These are phyloP conservation scores for Funneliformis geosporum DNA, from an alignment of 192 early-diverging fungal species.

Conservation along the genomic window DNA sequence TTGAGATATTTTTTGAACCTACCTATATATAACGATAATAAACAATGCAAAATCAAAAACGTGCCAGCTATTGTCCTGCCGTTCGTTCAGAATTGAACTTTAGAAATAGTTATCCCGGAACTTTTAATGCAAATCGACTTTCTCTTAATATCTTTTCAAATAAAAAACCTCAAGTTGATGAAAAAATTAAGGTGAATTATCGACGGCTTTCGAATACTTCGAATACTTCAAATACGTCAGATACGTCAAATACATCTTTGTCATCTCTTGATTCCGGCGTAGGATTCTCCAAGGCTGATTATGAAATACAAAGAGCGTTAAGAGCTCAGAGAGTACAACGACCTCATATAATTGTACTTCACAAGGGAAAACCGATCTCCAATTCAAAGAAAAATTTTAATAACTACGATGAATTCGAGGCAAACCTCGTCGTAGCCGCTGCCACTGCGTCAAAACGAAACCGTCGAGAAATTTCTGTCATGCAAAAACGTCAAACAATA, in stretches of 20 bases:
- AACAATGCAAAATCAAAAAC: not conserved
- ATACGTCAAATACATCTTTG: not conserved
- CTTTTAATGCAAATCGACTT: not conserved
- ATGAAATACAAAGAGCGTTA: conserved; percentile 7
- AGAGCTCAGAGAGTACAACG: conserved; percentile 17
- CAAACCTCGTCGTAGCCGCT: not conserved
- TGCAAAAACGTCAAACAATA: not conserved
- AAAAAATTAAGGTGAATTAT: not conserved
- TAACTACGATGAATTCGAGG: not conserved
- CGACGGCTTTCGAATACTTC: conserved; percentile 9
- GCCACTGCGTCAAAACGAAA: conserved; percentile 16
- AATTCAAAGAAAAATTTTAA: not conserved
- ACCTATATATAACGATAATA: not conserved
- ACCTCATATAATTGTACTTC: conserved; percentile 19
- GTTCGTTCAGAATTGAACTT: not conserved
- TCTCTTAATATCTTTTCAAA: not conserved
- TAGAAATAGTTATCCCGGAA: conserved; percentile 3
- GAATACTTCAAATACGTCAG: too few species aligned
- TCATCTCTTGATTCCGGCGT: conserved; percentile 5
- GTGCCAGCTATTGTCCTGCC: not conserved
- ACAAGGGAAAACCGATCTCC: conserved; percentile 6
- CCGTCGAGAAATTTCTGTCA: conserved; percentile 20
- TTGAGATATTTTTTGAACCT: too few species aligned
- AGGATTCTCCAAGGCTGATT: conserved; percentile 3
- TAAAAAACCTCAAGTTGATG: not conserved